These are phyloP conservation scores for Clathrospora elynae DNA, from an alignment of 2,329 filamentous ascomycete genomes.

Conservation along the genomic window DNA sequence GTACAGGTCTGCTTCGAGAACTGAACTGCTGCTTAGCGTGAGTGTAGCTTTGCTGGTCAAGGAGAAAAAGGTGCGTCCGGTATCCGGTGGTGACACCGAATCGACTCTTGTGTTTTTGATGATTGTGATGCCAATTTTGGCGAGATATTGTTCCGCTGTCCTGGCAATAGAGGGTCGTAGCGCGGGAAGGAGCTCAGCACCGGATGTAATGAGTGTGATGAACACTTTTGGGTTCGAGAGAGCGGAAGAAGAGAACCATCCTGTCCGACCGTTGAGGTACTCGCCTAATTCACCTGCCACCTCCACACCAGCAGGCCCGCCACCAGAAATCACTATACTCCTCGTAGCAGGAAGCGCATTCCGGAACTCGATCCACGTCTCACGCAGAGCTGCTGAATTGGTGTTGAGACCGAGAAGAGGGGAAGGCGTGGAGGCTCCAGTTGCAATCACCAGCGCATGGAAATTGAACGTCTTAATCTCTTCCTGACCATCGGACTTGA, in stretches of 20 bases:
- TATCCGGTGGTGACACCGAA: slow-evolving; percentile 23
- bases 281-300: slow-evolving; percentile 57
- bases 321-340: slow-evolving; percentile 55
- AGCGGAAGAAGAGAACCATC: slow-evolving; percentile 42
- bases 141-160: slow-evolving; percentile 54
- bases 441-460: no score
- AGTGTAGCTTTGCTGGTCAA: no score
- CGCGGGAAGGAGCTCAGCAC: slow-evolving; percentile 48
- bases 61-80: slow-evolving; percentile 52
- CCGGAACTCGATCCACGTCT: no score
- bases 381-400: no score
- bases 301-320: slow-evolving; percentile 57
- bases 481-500: no score
- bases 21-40: slow-evolving; percentile 51
- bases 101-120: slow-evolving; percentile 48
- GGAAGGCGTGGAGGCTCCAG: no score
- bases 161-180: slow-evolving; percentile 49
- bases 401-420: no score
- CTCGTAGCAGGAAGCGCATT: no score
- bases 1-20: slow-evolving; percentile 57
- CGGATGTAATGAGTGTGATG: slow-evolving; percentile 55
- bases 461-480: no score
- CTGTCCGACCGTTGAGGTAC: slow-evolving; percentile 46
- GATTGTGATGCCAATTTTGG: slow-evolving; percentile 55
- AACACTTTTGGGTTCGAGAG: slow-evolving; percentile 35